phyloP scores from a whole-genome alignment of 306 rosid genomes.

The Parietaria judaica region DNA sequence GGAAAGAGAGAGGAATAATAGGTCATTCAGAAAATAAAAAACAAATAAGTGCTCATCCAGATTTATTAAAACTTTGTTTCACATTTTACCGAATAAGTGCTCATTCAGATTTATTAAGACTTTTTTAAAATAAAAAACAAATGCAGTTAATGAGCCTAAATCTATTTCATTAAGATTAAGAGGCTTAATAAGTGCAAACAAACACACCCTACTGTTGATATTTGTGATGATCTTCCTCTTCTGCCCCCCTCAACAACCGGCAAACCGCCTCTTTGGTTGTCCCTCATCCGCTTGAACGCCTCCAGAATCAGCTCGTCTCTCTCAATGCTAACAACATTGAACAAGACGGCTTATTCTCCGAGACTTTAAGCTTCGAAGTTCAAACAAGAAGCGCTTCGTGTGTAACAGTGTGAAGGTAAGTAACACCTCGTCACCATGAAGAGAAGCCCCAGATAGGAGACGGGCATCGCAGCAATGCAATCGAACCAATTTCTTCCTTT shows the following conservation, averaged over 20 bases:
- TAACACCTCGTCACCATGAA: constrained; percentile 55
- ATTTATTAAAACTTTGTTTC: too few species aligned
- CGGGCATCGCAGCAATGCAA: constrained; percentile 48
- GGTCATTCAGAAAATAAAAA: too few species aligned
- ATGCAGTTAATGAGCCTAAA: too few species aligned
- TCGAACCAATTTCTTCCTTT: constrained; percentile 89
- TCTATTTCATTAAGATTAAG: too few species aligned
- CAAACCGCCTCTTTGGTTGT: constrained; percentile 70
- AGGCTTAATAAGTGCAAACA: too few species aligned
- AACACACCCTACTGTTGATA: too few species aligned
- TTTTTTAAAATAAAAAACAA: too few species aligned
- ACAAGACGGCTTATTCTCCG: neutral
- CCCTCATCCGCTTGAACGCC: constrained; percentile 88
- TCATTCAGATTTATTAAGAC: too few species aligned
- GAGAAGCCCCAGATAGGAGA: constrained; percentile 78
- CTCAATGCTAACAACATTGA: constrained; percentile 46
- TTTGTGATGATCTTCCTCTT: constrained; percentile 65
- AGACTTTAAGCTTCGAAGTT: neutral
- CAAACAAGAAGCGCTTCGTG: neutral
- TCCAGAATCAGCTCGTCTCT: constrained; percentile 61
- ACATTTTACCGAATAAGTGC: too few species aligned
- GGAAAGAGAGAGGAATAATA: too few species aligned
- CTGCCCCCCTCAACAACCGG: constrained; percentile 64
- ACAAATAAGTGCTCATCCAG: too few species aligned
- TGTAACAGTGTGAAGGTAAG: neutral